Conservation (phyloP, 108 stramenopile species). For the Stephanodiscus triporus region DNA sequence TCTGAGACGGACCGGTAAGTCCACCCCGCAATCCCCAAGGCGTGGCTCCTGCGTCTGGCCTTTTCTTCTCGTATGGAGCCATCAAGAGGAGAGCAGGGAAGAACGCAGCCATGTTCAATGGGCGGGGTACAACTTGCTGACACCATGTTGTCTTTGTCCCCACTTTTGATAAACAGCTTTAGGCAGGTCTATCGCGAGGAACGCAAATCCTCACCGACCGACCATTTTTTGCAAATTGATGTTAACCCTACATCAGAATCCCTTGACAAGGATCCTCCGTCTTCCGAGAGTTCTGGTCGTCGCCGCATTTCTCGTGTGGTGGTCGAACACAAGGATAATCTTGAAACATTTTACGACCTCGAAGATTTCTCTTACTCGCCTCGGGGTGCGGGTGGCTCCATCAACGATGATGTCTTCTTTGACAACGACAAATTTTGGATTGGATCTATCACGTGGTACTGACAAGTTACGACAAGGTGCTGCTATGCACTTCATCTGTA, state of each 20-base stretch:
- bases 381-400: conserved; percentile 21
- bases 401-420: conserved; percentile 65
- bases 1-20: conserved; percentile 78
- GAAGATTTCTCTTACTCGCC: conserved; percentile 20
- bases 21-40: not conserved
- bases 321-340: conserved; percentile 75
- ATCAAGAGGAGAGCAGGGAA: not conserved
- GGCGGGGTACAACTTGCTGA: not conserved
- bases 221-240: conserved; percentile 30
- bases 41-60: not conserved
- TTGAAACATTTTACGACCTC: conserved; percentile 74
- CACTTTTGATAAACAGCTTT: conserved; percentile 48
- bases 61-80: not conserved
- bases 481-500: conserved; percentile 10
- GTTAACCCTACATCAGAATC: conserved; percentile 37
- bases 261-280: conserved; percentile 28
- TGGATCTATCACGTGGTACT: conserved; percentile 91
- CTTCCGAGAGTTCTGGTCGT: conserved; percentile 26
- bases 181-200: conserved; percentile 85
- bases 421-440: conserved; percentile 92
- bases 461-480: conserved; percentile 11
- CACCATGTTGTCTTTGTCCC: not conserved
- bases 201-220: conserved; percentile 50
- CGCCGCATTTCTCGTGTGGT: conserved; percentile 83
- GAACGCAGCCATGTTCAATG: not conserved